phyloP scores from a whole-genome alignment of 257 asterid genomes.

The Penstemon davidsonii region DNA sequence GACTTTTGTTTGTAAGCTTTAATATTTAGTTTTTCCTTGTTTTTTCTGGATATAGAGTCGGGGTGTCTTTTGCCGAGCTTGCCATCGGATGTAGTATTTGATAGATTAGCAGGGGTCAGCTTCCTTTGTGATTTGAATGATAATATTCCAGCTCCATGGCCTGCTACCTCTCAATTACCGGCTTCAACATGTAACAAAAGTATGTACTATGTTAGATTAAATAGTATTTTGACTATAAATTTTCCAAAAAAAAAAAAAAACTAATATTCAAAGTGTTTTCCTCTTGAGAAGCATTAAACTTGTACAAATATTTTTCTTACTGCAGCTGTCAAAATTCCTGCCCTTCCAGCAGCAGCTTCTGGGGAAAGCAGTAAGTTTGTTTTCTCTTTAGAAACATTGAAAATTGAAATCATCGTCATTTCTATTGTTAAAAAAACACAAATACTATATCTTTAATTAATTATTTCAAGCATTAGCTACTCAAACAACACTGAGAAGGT shows the following conservation, averaged over 20 bases:
- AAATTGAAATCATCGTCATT: background rate
- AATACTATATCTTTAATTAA: too few species aligned
- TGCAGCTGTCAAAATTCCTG: conserved; percentile 89
- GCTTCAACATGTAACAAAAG: conserved; percentile 89
- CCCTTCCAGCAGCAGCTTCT: conserved; percentile 97
- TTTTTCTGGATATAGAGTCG: conserved; percentile 45
- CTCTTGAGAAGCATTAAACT: conserved; percentile 10
- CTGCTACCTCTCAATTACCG: conserved; percentile 59
- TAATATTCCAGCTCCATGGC: conserved; percentile 99
- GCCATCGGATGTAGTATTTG: conserved; percentile 88
- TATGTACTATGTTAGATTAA: conserved; percentile 28
- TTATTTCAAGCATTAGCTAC: too few species aligned
- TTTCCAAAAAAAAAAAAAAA: background rate
- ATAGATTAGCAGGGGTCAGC: conserved; percentile 69
- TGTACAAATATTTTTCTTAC: conserved; percentile 14
- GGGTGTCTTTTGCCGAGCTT: conserved; percentile 96
- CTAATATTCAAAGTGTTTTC: background rate
- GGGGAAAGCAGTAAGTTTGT: conserved; percentile 72
- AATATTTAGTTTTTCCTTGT: too few species aligned
- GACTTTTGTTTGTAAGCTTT: too few species aligned
- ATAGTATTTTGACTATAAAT: background rate
- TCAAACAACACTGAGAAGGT: too few species aligned
- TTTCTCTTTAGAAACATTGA: background rate
- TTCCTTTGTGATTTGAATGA: conserved; percentile 97
- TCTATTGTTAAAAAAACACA: background rate